phyloP scores from a whole-genome alignment of 2,329 filamentous ascomycete genomes.

The Xylaria sp. region DNA sequence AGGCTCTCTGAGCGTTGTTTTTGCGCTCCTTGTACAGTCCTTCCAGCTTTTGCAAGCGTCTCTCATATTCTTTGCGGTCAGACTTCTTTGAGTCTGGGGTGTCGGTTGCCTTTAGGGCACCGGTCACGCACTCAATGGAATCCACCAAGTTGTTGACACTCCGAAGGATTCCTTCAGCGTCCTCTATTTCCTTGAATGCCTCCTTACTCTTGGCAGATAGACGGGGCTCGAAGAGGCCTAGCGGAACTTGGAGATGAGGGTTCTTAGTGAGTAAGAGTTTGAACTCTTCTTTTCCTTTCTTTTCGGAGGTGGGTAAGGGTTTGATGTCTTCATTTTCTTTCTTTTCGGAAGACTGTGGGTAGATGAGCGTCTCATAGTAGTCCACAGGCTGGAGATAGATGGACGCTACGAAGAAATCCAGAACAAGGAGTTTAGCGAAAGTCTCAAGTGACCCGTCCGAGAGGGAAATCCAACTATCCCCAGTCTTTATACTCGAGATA shows the following conservation, averaged over 20 bases:
- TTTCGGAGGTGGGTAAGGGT: background rate
- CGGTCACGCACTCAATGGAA: conserved; percentile 2
- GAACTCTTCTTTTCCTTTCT: conserved; percentile 10
- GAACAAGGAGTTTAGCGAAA: too few relatives aligned
- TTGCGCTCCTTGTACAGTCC: background rate
- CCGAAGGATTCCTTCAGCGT: conserved; percentile 17
- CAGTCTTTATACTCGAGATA: conserved; percentile 10
- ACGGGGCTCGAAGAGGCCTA: conserved; percentile 16
- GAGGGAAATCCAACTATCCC: conserved; percentile 8
- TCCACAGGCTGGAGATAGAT: too few relatives aligned
- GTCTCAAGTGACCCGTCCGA: background rate
- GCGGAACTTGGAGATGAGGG: conserved; percentile 19
- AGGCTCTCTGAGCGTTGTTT: conserved; percentile 6
- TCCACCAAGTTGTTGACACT: conserved; percentile 15
- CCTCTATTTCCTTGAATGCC: conserved; percentile 22
- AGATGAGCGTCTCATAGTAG: too few relatives aligned
- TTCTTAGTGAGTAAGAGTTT: conserved; percentile 19
- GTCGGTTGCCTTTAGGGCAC: too few relatives aligned
- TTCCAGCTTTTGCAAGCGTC: background rate
- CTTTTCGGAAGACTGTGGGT: conserved; percentile 1
- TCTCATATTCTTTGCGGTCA: too few relatives aligned
- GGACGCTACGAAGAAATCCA: too few relatives aligned
- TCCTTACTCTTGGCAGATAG: conserved; percentile 13
- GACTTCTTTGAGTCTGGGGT: too few relatives aligned
- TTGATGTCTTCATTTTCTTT: conserved; percentile 11